Evolutionary conservation across 345 rosid genomes (phyloP).

Genomic region (Gossypium anomalum): DNA sequence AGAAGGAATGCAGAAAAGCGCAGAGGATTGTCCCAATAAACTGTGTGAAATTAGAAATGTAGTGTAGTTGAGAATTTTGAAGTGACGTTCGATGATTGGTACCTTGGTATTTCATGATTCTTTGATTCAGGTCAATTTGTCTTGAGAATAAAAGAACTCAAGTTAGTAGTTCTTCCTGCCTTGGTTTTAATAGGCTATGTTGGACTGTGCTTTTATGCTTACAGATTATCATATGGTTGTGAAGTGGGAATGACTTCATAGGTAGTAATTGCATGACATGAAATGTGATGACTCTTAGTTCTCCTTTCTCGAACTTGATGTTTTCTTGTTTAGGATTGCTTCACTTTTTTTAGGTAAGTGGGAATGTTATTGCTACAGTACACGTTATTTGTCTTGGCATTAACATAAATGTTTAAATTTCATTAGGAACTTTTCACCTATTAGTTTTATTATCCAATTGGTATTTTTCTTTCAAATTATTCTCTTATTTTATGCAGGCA

Average conservation of each 20-base stretch:
- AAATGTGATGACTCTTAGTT: not conserved
- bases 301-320: not conserved
- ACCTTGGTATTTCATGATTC: not conserved
- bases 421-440: not conserved
- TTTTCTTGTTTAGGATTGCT: not conserved
- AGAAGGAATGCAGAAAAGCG: not conserved
- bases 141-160: not conserved
- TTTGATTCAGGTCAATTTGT: not conserved
- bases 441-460: not conserved
- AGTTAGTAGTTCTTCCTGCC: not conserved
- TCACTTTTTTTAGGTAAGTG: not conserved
- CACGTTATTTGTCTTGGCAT: not conserved
- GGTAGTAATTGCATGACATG: not conserved
- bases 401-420: not conserved
- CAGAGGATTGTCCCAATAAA: not conserved
- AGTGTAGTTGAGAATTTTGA: not conserved
- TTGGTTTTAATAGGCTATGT: not conserved
- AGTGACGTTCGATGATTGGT: not conserved
- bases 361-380: not conserved
- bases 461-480: not conserved
- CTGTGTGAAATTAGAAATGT: not conserved
- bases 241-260: conserved; percentile 19
- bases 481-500: conserved; percentile 28
- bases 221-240: not conserved
- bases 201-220: not conserved